Base-by-base conservation (phyloP, 2,329 filamentous ascomycete species). In the Penicillium olsonii region DNA sequence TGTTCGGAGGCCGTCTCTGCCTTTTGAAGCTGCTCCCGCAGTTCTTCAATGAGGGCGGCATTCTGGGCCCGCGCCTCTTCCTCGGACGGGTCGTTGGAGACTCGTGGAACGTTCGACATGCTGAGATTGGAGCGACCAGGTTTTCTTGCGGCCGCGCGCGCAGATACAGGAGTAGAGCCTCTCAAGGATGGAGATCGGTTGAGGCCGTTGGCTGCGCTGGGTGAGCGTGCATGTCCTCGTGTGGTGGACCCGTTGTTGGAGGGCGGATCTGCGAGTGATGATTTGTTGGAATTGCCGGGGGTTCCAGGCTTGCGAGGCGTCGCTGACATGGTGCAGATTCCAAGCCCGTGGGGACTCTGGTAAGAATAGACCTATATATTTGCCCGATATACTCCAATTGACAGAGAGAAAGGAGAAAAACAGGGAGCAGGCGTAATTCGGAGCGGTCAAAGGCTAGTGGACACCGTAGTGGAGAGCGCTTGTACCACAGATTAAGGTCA, bases 61-160 rank as follows among this genome's bases (percentile, higher is more conserved):
- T 87, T 86, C 71, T 94, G 90, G 15, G 89, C 90, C 60, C 88
- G 85, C 54, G 85, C 85, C 43, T 92, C 87, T 56, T 90, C 81
- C 48, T 89, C 85, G 41, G 70, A 70, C 27, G 77, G 77, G 52
- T 81, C 79, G 42, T 78, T 73, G 35, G 70, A 66, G 40, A 69
- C 65, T 50, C 75, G 75, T 54, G 77, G 69, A 20, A 74, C 67
- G 48, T 66, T 73, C 29, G 68, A 74, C 61, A 69, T 70, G 62
- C 70, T 75, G 37, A 75, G 64, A 43, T 71, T 71, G 40, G 70
- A 74, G 26, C 72, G 66, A 39, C 64, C 67, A 8, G 78, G 81
- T 58, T 87, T 83, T 58, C 84, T 78, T 45, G 83, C 84, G 45
- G 87, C 84, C 45, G 85, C 85, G 61, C 88, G 85, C 52, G 88